These are phyloP conservation scores for Penicillium sp. DNA, from an alignment of 2,329 filamentous ascomycete species.

Conservation along the genomic window DNA sequence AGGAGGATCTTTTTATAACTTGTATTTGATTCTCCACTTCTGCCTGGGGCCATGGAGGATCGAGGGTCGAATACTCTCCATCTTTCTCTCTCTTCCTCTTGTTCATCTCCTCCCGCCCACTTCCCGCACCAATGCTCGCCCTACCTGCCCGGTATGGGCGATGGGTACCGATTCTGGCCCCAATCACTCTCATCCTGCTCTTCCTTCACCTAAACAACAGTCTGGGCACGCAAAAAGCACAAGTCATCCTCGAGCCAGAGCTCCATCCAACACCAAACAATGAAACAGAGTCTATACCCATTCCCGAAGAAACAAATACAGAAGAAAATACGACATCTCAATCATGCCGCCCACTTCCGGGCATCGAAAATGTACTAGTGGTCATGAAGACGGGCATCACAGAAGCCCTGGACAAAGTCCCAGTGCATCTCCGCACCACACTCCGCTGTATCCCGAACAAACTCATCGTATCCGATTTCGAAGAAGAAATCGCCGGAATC, in stretches of 20 bases:
- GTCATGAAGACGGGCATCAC: conserved; percentile 65
- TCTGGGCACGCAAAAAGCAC: conserved; percentile 13
- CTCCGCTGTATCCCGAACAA: conserved; percentile 62
- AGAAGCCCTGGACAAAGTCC: conserved; percentile 61
- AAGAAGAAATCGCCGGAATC: conserved; percentile 58
- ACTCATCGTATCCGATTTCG: conserved; percentile 64
- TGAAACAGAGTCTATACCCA: conserved; percentile 9
- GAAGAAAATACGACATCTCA: conserved; percentile 11
- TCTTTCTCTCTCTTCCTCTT: conserved; percentile 18
- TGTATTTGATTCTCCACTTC: not conserved
- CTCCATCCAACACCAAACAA: conserved; percentile 10
- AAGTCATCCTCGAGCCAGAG: conserved; percentile 17
- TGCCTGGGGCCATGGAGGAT: conserved; percentile 12
- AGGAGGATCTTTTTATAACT: not conserved
- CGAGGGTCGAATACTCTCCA: not conserved
- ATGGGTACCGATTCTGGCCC: conserved; percentile 26
- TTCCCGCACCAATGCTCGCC: conserved; percentile 20
- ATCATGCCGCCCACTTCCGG: conserved; percentile 44
- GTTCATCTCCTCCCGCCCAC: conserved; percentile 22
- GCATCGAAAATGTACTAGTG: conserved; percentile 60
- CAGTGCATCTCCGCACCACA: conserved; percentile 60
- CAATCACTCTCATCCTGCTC: conserved; percentile 22
- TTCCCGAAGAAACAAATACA: not conserved
- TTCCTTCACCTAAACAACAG: conserved; percentile 26
- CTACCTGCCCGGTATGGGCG: conserved; percentile 33